Percentiles rank a stretch among this genome's conserved stretches.
These are phyloP conservation scores for Trypanosoma avium DNA, from an alignment of 208 protist genomes.

Conservation along the genomic window DNA sequence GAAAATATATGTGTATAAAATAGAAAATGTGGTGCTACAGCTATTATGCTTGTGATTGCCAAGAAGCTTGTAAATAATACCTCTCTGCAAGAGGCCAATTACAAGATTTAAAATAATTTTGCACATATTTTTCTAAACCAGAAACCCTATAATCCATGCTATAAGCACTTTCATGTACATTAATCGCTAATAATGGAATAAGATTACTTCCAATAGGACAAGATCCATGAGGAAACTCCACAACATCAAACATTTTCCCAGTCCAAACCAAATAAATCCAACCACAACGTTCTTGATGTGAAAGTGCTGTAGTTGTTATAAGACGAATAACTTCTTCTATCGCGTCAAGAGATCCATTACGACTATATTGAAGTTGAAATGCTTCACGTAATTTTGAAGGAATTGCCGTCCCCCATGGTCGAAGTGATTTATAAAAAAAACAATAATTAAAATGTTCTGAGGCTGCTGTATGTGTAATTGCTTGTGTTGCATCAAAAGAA, in stretches of 20 bases:
- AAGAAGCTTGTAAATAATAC: slow-evolving; percentile 51
- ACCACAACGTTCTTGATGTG: slow-evolving; percentile 57
- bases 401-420: slow-evolving; percentile 76
- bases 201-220: slow-evolving; percentile 78
- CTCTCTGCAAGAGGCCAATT: slow-evolving; percentile 76
- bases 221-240: slow-evolving; percentile 72
- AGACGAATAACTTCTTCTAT: slow-evolving; percentile 62
- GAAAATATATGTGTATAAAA: background rate
- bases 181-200: slow-evolving; percentile 75
- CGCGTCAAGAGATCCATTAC: slow-evolving; percentile 55
- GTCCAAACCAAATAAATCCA: slow-evolving; percentile 90
- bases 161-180: slow-evolving; percentile 66
- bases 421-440: slow-evolving; percentile 86
- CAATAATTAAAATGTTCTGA: slow-evolving; percentile 92
- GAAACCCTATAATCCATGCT: slow-evolving; percentile 60
- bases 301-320: slow-evolving; percentile 52
- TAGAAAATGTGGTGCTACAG: background rate
- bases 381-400: slow-evolving; percentile 62
- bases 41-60: slow-evolving; percentile 12
- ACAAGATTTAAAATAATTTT: slow-evolving; percentile 87
- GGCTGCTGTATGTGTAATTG: slow-evolving; percentile 64
- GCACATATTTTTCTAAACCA: slow-evolving; percentile 62
- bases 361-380: slow-evolving; percentile 75
- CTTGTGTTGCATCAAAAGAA: slow-evolving; percentile 76
- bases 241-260: slow-evolving; percentile 72